These are phyloP conservation scores for Paecilomyces dactylethromorphus DNA, from an alignment of 2,329 filamentous ascomycete genomes.

Conservation along the genomic window DNA sequence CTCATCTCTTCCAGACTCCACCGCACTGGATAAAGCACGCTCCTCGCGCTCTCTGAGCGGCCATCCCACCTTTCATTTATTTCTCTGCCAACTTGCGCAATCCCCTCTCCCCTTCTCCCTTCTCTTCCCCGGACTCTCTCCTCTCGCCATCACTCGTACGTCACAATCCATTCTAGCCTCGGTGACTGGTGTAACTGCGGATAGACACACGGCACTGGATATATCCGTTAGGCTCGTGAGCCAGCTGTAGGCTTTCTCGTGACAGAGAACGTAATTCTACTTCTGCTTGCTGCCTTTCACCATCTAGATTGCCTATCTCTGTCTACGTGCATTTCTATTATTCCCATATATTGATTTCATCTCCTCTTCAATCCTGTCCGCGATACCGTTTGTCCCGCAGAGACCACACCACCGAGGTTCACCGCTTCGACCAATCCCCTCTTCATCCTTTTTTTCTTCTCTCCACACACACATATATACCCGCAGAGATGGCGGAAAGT, in stretches of 20 bases:
- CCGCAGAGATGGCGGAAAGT: background rate
- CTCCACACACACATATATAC: background rate
- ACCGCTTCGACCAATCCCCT: background rate
- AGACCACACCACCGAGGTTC: no score
- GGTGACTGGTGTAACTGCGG: background rate
- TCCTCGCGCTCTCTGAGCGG: conserved; percentile 5
- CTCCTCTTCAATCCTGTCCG: no score
- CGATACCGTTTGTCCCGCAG: no score
- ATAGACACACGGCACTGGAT: no score
- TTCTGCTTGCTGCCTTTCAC: background rate
- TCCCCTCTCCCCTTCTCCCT: background rate
- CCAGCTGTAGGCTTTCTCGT: background rate
- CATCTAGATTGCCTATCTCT: no score
- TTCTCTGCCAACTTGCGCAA: conserved; percentile 9
- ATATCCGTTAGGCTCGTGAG: background rate
- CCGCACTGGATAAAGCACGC: conserved; percentile 19
- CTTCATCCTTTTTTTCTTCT: background rate
- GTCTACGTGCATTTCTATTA: no score
- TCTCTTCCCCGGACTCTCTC: background rate
- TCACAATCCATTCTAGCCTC: conserved; percentile 6
- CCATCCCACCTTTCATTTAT: conserved; percentile 11
- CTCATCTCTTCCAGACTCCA: conserved; percentile 7
- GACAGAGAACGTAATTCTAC: background rate
- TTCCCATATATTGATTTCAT: no score
- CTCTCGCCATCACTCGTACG: conserved; percentile 16